A percentile compares a stretch with the other conserved stretches of the same genome.
Conservation (phyloP, 1,284 basidiomycete species). For the Ustilago esculenta region DNA sequence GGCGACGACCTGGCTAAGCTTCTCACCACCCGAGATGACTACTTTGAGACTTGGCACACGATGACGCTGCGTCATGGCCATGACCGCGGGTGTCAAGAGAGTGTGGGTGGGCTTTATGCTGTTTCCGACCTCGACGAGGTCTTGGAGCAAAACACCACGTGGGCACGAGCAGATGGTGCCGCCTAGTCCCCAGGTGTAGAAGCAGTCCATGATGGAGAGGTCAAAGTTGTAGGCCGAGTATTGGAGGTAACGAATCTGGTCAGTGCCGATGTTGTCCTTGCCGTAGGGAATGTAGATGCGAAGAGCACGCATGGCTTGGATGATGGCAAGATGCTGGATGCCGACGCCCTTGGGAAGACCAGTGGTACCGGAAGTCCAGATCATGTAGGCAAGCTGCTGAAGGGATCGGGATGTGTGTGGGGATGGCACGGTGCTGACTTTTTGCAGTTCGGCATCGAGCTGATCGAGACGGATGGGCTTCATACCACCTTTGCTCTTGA, state of each 20-base stretch:
- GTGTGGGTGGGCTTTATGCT: constrained; percentile 62
- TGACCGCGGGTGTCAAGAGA: constrained; percentile 67
- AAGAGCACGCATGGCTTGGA: constrained; percentile 64
- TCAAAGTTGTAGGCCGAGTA: constrained; percentile 67
- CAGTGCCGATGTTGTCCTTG: constrained; percentile 41
- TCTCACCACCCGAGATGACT: constrained; percentile 68
- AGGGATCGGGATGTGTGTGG: constrained; percentile 19
- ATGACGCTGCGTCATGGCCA: constrained; percentile 65
- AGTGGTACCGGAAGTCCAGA: constrained; percentile 68
- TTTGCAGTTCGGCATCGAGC: constrained; percentile 36
- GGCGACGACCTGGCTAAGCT: constrained; percentile 67
- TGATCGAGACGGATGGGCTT: constrained; percentile 50
- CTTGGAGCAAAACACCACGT: constrained; percentile 52
- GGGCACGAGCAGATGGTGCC: constrained; percentile 64
- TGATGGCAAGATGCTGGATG: constrained; percentile 63
- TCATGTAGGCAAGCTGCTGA: constrained; percentile 63
- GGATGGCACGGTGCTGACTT: not conserved
- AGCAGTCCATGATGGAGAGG: constrained; percentile 66
- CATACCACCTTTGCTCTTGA: constrained; percentile 32
- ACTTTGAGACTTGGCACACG: constrained; percentile 63
- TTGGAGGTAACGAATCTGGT: constrained; percentile 63
- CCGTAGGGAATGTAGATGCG: constrained; percentile 61
- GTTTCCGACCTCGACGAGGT: constrained; percentile 56
- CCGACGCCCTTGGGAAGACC: constrained; percentile 67
- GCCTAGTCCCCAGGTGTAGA: constrained; percentile 64